Evolutionary conservation across 495 filamentous ascomycete species (phyloP).

Genomic region (Penicillium ochrochloron): DNA sequence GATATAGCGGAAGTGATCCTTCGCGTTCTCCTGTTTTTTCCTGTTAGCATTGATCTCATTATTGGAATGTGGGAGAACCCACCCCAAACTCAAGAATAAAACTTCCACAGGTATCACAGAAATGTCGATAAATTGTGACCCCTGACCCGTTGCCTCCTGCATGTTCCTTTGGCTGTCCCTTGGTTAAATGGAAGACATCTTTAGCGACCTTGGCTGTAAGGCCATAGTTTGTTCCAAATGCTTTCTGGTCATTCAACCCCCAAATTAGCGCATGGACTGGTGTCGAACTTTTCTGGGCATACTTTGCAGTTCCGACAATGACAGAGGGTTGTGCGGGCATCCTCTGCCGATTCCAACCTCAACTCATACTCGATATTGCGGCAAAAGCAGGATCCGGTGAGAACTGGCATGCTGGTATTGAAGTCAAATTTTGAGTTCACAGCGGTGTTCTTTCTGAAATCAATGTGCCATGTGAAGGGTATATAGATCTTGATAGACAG

Average conservation of each 20-base stretch:
- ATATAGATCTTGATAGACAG: neutral
- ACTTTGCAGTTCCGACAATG: conserved; percentile 68
- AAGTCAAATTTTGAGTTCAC: neutral
- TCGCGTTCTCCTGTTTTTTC: conserved; percentile 50
- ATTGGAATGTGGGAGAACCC: conserved; percentile 14
- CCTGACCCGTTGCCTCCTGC: conserved; percentile 62
- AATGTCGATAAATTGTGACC: conserved; percentile 60
- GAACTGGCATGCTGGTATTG: conserved; percentile 32
- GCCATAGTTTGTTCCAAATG: conserved; percentile 67
- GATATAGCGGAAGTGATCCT: conserved; percentile 64
- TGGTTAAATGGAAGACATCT: conserved; percentile 45
- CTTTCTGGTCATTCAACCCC: conserved; percentile 42
- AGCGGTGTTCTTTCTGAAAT: neutral
- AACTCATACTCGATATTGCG: conserved; percentile 52
- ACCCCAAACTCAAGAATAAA: conserved; percentile 69
- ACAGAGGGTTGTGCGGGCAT: conserved; percentile 67
- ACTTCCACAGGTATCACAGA: conserved; percentile 65
- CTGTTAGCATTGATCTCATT: conserved; percentile 7
- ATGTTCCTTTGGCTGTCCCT: conserved; percentile 52
- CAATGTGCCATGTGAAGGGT: neutral
- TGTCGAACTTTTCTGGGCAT: neutral
- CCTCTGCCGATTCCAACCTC: conserved; percentile 49
- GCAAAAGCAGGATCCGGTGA: conserved; percentile 57
- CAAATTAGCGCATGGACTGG: neutral
- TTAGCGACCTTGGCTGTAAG: conserved; percentile 65